These are phyloP conservation scores for Arachnopeziza araneosa DNA, from an alignment of 2,329 filamentous ascomycete species.

Conservation along the genomic window DNA sequence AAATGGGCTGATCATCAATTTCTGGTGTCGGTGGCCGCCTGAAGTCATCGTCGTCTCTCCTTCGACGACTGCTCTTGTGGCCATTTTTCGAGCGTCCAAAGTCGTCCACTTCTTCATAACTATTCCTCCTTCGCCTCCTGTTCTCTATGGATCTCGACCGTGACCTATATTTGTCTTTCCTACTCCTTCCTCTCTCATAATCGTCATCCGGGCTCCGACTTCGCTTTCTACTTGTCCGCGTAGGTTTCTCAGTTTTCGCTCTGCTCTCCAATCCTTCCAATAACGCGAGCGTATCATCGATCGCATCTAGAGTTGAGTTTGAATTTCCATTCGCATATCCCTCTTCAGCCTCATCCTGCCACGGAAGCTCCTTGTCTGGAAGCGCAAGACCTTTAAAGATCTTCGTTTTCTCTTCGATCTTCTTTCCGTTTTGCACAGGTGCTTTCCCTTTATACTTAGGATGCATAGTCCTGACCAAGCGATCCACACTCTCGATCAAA, in stretches of 20 bases:
- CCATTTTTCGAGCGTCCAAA: constrained; percentile 45
- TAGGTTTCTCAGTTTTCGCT: constrained; percentile 35
- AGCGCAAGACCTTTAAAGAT: constrained; percentile 89
- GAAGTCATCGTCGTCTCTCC: constrained; percentile 47
- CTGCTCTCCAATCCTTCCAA: constrained; percentile 80
- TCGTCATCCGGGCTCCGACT: constrained; percentile 45
- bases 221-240: constrained; percentile 42
- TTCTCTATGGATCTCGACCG: constrained; percentile 46
- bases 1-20: constrained; percentile 72
- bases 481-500: constrained; percentile 86
- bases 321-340: constrained; percentile 29
- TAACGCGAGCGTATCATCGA: constrained; percentile 90
- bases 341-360: constrained; percentile 42
- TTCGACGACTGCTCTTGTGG: constrained; percentile 35
- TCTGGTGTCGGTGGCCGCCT: constrained; percentile 63
- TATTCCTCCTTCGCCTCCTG: constrained; percentile 36
- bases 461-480: constrained; percentile 82
- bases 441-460: constrained; percentile 70
- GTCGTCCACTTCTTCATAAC: constrained; percentile 53
- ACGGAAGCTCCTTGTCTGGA: constrained; percentile 65
- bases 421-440: constrained; percentile 37
- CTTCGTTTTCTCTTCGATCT: constrained; percentile 66
- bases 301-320: constrained; percentile 52
- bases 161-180: constrained; percentile 41
- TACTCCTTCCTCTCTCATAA: constrained; percentile 31